Percentiles rank a stretch among this genome's conserved stretches.
phyloP scores from a whole-genome alignment of 1,284 basidiomycete species.

The Ceratobasidium sp. region DNA sequence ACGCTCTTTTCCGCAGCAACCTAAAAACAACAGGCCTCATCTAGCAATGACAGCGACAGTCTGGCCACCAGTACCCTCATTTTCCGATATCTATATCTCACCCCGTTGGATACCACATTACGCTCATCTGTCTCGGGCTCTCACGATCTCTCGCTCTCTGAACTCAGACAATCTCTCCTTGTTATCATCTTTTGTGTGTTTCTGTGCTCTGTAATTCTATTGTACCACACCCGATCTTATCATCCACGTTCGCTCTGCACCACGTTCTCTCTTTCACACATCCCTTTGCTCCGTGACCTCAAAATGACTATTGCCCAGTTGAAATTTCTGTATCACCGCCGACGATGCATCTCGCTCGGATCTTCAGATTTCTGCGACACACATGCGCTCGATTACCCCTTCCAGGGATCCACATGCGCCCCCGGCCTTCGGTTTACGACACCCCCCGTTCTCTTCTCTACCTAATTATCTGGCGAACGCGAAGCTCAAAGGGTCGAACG shows the following conservation, averaged over 20 bases:
- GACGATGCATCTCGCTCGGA: conserved; percentile 9
- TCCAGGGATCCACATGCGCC: conserved; percentile 21
- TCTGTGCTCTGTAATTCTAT: conserved; percentile 20
- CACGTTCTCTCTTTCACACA: conserved; percentile 20
- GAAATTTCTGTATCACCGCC: background rate
- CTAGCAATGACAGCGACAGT: background rate
- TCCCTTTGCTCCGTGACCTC: background rate
- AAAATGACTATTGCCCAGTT: background rate
- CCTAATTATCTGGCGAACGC: conserved; percentile 6
- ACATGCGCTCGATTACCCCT: conserved; percentile 9
- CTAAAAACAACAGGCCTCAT: conserved; percentile 26
- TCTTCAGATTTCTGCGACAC: background rate
- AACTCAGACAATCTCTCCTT: background rate
- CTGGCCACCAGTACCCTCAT: background rate
- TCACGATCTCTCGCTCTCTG: background rate
- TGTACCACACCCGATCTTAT: conserved; percentile 1
- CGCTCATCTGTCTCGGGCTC: background rate
- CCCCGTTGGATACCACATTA: conserved; percentile 8
- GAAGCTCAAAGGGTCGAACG: background rate
- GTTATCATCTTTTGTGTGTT: background rate
- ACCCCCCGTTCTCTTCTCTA: background rate
- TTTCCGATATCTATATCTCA: background rate
- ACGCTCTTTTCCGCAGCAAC: conserved; percentile 26
- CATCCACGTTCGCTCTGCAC: background rate
- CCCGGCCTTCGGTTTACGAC: conserved; percentile 25